Conservation (phyloP, 2,329 filamentous ascomycete genomes). For the Ascochyta koolunga region DNA sequence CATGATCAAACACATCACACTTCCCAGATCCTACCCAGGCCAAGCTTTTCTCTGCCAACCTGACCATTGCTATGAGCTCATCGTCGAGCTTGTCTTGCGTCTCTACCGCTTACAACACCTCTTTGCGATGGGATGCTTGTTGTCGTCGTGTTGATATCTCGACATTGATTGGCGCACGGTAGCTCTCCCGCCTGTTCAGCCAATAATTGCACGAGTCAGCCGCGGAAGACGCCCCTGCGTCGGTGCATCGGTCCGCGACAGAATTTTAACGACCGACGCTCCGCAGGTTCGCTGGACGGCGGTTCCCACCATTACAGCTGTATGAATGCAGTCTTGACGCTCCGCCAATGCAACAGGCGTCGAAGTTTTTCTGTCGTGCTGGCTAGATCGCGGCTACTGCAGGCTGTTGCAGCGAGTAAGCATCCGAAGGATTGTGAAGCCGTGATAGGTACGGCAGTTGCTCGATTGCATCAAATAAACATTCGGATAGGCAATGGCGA, state of each 20-base stretch:
- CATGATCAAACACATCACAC: conserved; percentile 22
- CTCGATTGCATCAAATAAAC: conserved; percentile 17
- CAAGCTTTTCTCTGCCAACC: conserved; percentile 20
- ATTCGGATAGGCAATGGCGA: background rate
- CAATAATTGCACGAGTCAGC: conserved; percentile 30
- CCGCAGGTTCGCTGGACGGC: conserved; percentile 30
- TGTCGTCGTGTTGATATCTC: conserved; percentile 11
- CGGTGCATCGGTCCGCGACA: conserved; percentile 4
- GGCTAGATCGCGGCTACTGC: conserved; percentile 11
- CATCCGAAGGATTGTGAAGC: background rate
- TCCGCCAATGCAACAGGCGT: background rate
- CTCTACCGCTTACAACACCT: background rate
- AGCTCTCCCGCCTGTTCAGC: conserved; percentile 15
- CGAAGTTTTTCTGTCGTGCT: background rate
- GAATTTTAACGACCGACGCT: conserved; percentile 10
- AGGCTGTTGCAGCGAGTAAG: background rate
- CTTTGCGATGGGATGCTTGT: background rate
- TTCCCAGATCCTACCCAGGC: conserved; percentile 11
- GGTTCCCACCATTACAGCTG: conserved; percentile 8
- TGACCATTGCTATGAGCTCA: conserved; percentile 16
- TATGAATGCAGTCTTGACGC: background rate
- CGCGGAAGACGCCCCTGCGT: conserved; percentile 22
- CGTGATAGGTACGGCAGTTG: conserved; percentile 6
- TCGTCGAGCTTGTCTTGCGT: background rate
- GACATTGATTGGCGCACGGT: conserved; percentile 8